A percentile compares a stretch with the other conserved stretches of the same genome.
phyloP scores from a whole-genome alignment of 768 basidiomycete genomes.

The Hygrocybe coccinea region DNA sequence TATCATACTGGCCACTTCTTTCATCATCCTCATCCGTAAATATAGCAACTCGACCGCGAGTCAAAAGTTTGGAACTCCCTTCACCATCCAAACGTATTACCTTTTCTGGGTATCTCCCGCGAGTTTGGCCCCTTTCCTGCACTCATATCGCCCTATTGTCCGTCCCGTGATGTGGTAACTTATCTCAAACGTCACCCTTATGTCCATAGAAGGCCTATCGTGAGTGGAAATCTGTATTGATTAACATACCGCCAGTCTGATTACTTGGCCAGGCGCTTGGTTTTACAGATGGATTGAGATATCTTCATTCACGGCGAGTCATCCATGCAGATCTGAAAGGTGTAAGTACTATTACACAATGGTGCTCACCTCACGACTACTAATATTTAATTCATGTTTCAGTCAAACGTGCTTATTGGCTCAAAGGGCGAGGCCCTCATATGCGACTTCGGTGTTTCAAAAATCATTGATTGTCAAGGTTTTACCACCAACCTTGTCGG shows the following conservation, averaged over 20 bases:
- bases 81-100: constrained; percentile 27
- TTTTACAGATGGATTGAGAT: background rate
- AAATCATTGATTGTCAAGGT: background rate
- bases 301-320: background rate
- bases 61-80: constrained; percentile 26
- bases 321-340: background rate
- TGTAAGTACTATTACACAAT: too few species aligned
- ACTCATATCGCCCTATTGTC: constrained; percentile 27
- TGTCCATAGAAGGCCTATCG: too few species aligned
- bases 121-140: constrained; percentile 26
- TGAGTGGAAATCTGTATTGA: too few species aligned
- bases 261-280: background rate
- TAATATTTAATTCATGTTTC: too few species aligned
- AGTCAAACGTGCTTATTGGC: too few species aligned
- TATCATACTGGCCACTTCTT: too few species aligned
- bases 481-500: background rate
- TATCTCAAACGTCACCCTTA: too few species aligned
- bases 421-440: too few species aligned
- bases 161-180: background rate
- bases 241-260: background rate
- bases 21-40: too few species aligned
- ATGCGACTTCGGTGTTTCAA: too few species aligned
- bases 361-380: too few species aligned
- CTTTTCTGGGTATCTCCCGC: constrained; percentile 23
- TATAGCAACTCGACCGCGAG: constrained; percentile 20